Base-by-base conservation (phyloP, 164 flowering plant genomes). In the Taxillus chinensis region DNA sequence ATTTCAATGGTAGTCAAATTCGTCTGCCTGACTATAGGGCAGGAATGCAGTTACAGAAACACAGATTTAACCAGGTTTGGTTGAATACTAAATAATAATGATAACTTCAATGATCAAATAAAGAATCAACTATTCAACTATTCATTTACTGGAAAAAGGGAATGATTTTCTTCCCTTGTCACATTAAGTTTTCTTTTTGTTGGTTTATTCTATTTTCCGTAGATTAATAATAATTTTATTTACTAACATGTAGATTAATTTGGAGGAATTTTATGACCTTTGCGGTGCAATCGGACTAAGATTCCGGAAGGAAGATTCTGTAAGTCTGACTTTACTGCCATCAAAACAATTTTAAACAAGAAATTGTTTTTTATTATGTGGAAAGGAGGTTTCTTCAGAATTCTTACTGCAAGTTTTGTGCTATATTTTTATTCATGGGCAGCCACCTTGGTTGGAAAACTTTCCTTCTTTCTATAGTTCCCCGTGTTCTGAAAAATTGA, bases 261-360 rank as follows among this genome's bases (percentile, higher is more conserved):
- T 75, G 85, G 87, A 86, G 49, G 99, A 93, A 71, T 93, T 93
- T 75, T 70, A 64, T 61, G 99, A 93, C 73, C 89, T 93, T 39
- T 86, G 92, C 80, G 79, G 85, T 73, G 95, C 97, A 37, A 93
- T 93, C 63, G 90, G 88, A 17, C 65, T 86, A 53, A 80, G 80
- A 68, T 93, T 93, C 69, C 79, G 82, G 56, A 93, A 89, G 75
- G 99, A 89, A 79, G 77, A 85, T 63, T 10, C 68, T 68, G 97
- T 89, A 73, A 86, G 87, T 78, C n/a, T 3, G 57, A 46, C 38
- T 39, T 27, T 4, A 39, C 17, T 15, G 51, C 13, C 3, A 48
- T 8, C 12, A 11, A 48, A 48, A 11, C 12, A 27, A 27, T 27
- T 27, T 27, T 27, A 27, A 27, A 27, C 27, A 27, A 27, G 27